Evolutionary conservation across 352 stramenopile genomes (phyloP).

Genomic region (Phytophthora sp.): DNA sequence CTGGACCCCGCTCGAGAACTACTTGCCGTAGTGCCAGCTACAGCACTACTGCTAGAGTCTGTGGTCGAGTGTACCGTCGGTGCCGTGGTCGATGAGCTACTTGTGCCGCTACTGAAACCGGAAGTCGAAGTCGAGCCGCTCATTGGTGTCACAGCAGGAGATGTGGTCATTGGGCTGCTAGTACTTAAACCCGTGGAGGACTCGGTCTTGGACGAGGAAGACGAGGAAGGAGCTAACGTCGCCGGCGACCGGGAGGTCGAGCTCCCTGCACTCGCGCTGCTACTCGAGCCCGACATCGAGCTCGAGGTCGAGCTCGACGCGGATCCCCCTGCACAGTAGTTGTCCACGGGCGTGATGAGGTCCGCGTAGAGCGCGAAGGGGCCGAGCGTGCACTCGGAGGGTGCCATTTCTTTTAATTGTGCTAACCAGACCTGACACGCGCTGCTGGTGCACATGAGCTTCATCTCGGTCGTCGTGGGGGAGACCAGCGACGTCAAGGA

Average conservation of each 20-base stretch:
- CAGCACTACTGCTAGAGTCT: not conserved
- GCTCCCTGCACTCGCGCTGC: not conserved
- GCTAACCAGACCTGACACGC: conserved; percentile 4
- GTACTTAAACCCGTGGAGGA: not conserved
- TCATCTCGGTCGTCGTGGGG: conserved; percentile 6
- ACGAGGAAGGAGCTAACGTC: not conserved
- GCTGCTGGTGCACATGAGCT: conserved; percentile 16
- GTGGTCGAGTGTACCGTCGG: not conserved
- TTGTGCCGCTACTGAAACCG: not conserved
- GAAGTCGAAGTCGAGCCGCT: not conserved
- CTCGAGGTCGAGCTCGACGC: not conserved
- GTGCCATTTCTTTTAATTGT: not conserved
- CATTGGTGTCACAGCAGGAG: not conserved
- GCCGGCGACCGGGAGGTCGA: not conserved
- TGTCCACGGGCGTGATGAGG: conserved; percentile 11
- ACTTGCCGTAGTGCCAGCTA: not conserved
- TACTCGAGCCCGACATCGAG: no score
- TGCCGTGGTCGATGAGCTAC: not conserved
- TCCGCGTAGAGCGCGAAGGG: conserved; percentile 17
- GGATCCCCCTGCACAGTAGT: conserved; percentile 5
- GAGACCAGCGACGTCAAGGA: conserved; percentile 16
- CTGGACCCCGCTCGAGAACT: not conserved
- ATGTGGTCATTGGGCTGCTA: not conserved
- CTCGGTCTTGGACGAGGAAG: not conserved
- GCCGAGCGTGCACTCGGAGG: conserved; percentile 17